Base-by-base conservation (phyloP, 2,329 filamentous ascomycete species). In the Colletotrichum lindemuthianum region DNA sequence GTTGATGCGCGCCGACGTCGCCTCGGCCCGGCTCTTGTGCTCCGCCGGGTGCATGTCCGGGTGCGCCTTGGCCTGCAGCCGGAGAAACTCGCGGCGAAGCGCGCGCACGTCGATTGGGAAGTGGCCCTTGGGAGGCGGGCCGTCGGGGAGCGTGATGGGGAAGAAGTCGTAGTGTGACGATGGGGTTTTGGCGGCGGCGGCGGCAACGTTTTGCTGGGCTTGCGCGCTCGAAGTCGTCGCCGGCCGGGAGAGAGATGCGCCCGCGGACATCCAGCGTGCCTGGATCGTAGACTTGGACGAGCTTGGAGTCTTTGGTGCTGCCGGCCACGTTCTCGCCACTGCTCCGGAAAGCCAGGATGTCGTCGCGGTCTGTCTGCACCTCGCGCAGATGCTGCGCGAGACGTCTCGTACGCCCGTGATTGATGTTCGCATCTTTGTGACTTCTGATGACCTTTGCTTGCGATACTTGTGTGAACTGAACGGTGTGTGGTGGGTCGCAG, bases 121-220 rank as follows among this genome's bases (percentile, higher is more conserved):
- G 63, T 88, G 84, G 0, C 93, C 90, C 0, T 73, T 59, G 0
- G 95, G 95, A 0, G 96, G 96, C 1, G 93, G 91, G 2, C 95
- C 95, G 1, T 77, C 58, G 0, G 93, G 87, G 4, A 97, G 84
- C 3, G 93, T 92, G 37, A 85, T 75, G 1, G 94, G 93, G 82
- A 99, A 99, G 79, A 98, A 88, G 60, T 90, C 87, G 84, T 97
- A 98, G 83, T 95, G 88, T 59, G 90, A 92, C 68, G 79, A 71
- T 4, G 75, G 72, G 10, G 61, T 36, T 32, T 55, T 55, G 24
- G 40, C 41, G 39, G 36, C 34, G 55, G 39, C 34, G 33, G 51
- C 48, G 51, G 24, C 33, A 52, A 24, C 4, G 57, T 48, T 12
- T 45, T 43, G 16, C 33, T 59, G n/a, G 36, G 63, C 43, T 52